Conservation (phyloP, 192 early-diverging fungal genomes). For the Paraglomus brasilianum region DNA sequence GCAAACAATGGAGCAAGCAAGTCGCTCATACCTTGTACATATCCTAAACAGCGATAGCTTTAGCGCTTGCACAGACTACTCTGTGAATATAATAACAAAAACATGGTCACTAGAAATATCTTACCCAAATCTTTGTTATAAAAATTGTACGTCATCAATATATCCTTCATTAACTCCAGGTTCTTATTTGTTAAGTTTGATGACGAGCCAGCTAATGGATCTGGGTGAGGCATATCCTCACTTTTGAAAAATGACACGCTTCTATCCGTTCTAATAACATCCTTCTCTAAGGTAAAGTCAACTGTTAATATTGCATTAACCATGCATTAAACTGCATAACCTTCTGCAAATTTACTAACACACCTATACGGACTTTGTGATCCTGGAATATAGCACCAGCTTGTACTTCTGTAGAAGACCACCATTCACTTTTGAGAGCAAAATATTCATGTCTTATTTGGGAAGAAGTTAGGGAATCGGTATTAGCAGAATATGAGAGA, state of each 20-base stretch:
- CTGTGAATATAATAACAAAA: background rate
- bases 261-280: constrained; percentile 94
- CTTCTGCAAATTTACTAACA: background rate
- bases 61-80: background rate
- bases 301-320: background rate
- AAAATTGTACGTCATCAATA: constrained; percentile 90
- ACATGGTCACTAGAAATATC: background rate
- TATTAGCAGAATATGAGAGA: background rate
- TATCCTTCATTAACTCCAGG: constrained; percentile 84
- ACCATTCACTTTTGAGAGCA: constrained; percentile 65
- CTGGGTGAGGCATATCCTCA: constrained; percentile 57
- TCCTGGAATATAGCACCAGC: constrained; percentile 61
- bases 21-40: constrained; percentile 98
- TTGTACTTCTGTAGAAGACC: constrained; percentile 55
- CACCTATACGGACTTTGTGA: constrained; percentile 68
- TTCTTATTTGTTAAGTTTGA: constrained; percentile 61
- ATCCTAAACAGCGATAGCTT: constrained; percentile 50
- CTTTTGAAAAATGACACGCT: constrained; percentile 77
- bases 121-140: constrained; percentile 72
- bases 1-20: constrained; percentile 87
- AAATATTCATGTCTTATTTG: constrained; percentile 58
- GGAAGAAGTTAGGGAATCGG: background rate
- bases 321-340: background rate
- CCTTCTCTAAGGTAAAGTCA: constrained; percentile 67
- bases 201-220: constrained; percentile 34